These are phyloP conservation scores for Stephania japonica DNA, from an alignment of 164 flowering plant genomes.

Conservation along the genomic window DNA sequence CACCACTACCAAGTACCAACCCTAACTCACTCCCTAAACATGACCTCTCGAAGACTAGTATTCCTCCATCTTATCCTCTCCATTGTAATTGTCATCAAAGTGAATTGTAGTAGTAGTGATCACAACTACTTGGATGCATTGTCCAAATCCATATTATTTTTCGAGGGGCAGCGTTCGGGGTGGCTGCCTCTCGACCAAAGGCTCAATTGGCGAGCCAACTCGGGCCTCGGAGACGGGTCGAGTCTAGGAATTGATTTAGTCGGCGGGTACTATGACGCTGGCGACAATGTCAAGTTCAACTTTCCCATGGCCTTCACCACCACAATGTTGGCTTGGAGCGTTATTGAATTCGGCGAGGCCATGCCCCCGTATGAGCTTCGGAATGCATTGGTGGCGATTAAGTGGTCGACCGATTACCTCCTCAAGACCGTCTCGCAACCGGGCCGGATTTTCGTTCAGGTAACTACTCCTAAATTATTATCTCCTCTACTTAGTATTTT, in stretches of 20 bases:
- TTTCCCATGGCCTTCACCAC: constrained; percentile 96
- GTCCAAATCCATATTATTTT: constrained; percentile 69
- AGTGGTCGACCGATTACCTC: constrained; percentile 82
- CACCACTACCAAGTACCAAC: background rate
- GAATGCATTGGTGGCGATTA: constrained; percentile 59
- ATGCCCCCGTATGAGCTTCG: constrained; percentile 67
- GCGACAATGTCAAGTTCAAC: constrained; percentile 82
- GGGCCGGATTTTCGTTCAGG: constrained; percentile 39
- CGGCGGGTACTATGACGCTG: constrained; percentile 98
- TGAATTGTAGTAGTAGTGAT: constrained; percentile 1
- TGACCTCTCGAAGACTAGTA: background rate
- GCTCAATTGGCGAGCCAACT: constrained; percentile 56
- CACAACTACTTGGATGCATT: constrained; percentile 74
- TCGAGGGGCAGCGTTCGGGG: constrained; percentile 91
- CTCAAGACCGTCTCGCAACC: constrained; percentile 81
- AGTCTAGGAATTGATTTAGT: constrained; percentile 41
- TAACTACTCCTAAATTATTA: background rate
- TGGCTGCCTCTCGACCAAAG: constrained; percentile 64
- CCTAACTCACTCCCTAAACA: background rate
- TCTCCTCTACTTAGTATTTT: too few relatives aligned
- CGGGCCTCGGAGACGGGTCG: constrained; percentile 77
- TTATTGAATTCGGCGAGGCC: constrained; percentile 68
- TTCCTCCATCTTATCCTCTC: constrained; percentile 11
- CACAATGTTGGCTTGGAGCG: constrained; percentile 89
- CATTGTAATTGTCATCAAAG: background rate